phyloP scores from a whole-genome alignment of 768 basidiomycete genomes.

The Leucogyrophana mollusca region DNA sequence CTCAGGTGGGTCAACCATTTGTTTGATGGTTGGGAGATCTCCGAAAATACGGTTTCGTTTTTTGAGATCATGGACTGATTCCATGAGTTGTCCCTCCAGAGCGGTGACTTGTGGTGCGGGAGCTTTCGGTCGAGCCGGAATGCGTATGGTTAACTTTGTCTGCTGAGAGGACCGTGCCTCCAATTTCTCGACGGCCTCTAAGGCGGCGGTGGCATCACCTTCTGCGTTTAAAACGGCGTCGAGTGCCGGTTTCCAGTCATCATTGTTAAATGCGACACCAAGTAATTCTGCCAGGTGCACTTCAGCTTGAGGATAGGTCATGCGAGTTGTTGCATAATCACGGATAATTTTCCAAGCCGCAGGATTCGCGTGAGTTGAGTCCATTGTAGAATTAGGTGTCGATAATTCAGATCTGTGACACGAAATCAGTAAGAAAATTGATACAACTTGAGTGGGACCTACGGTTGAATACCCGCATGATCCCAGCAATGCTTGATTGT shows the following conservation, averaged over 20 bases:
- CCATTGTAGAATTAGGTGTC: not conserved
- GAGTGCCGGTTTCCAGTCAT: constrained; percentile 6
- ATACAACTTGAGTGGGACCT: too few species aligned
- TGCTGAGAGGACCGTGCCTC: not conserved
- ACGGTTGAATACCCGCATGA: constrained; percentile 26
- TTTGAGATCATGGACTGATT: constrained; percentile 12
- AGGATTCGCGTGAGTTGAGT: not conserved
- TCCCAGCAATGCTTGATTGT: constrained; percentile 38
- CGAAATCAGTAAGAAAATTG: too few species aligned
- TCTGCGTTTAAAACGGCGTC: constrained; percentile 10
- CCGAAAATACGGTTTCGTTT: constrained; percentile 12
- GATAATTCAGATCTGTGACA: not conserved
- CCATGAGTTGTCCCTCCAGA: constrained; percentile 11
- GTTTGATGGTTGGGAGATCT: constrained; percentile 5
- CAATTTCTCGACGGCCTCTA: constrained; percentile 1
- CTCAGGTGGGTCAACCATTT: constrained; percentile 14
- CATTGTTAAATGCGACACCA: constrained; percentile 2
- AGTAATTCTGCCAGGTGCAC: constrained; percentile 7
- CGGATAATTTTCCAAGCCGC: constrained; percentile 7
- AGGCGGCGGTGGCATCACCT: not conserved
- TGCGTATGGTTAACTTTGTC: constrained; percentile 1
- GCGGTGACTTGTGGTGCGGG: not conserved
- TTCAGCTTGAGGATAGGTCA: constrained; percentile 15
- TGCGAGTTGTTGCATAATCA: constrained; percentile 12
- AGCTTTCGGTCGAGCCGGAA: constrained; percentile 1